These are phyloP conservation scores for Trebouxia sp. DNA, from an alignment of 139 green algal genomes.

Conservation along the genomic window DNA sequence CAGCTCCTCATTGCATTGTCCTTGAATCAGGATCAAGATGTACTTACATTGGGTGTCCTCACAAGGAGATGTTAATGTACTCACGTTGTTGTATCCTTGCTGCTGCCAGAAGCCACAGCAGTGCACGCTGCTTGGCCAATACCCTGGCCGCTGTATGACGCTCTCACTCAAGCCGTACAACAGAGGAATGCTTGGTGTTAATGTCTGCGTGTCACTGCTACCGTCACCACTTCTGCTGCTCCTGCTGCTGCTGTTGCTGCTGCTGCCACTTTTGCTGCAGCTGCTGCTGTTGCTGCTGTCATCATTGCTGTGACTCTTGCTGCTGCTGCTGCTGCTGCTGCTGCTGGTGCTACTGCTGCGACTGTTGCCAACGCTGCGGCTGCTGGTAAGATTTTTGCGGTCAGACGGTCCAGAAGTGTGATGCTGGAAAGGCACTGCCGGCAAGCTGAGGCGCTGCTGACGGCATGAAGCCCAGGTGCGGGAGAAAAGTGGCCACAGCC, in stretches of 20 bases:
- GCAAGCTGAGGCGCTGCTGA: constrained; percentile 46
- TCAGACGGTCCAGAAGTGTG: too few species aligned
- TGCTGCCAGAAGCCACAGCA: constrained; percentile 58
- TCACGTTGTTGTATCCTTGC: background rate
- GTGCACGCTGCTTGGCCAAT: constrained; percentile 46
- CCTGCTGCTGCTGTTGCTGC: background rate
- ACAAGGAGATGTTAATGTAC: background rate
- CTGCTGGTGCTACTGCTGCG: background rate
- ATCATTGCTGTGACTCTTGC: background rate
- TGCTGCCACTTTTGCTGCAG: constrained; percentile 3
- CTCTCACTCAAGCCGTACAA: constrained; percentile 55
- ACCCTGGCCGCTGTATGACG: constrained; percentile 46
- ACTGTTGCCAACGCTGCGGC: background rate
- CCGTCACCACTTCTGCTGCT: background rate
- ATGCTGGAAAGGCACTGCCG: constrained; percentile 37
- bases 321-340: too few species aligned
- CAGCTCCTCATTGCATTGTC: too few species aligned
- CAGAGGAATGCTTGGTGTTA: constrained; percentile 11
- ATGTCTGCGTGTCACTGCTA: background rate
- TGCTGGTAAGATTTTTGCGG: background rate
- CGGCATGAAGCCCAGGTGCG: constrained; percentile 64
- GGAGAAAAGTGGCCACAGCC: constrained; percentile 82
- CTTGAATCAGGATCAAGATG: too few species aligned
- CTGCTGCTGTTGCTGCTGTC: constrained; percentile 18
- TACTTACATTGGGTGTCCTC: too few species aligned